A percentile compares a stretch with the other conserved stretches of the same genome.
These are phyloP conservation scores for Colletotrichum destructivum DNA, from an alignment of 2,329 filamentous ascomycete genomes.

Conservation along the genomic window DNA sequence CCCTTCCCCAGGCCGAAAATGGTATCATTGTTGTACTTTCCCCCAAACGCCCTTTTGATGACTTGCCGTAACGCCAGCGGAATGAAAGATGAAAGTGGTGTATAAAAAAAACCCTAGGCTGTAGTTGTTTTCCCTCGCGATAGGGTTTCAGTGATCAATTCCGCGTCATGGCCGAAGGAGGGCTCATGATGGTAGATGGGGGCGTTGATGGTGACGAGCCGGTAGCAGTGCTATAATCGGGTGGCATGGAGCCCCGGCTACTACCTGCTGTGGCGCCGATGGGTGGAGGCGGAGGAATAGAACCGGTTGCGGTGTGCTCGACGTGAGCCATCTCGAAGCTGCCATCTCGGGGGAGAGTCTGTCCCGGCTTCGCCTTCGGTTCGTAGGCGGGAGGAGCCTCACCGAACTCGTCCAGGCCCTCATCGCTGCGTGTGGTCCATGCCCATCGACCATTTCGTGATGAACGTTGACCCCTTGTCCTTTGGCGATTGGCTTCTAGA, in stretches of 20 bases:
- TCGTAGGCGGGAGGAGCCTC: conserved; percentile 77
- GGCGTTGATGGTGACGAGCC: conserved; percentile 30
- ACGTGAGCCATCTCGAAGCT: conserved; percentile 40
- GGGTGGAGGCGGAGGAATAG: conserved; percentile 22
- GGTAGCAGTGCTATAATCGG: conserved; percentile 34
- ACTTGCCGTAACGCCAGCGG: conserved; percentile 23
- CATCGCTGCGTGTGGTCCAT: conserved; percentile 55
- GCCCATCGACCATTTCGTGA: conserved; percentile 38
- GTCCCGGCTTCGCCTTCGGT: conserved; percentile 47
- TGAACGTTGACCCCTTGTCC: conserved; percentile 30
- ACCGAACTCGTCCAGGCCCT: conserved; percentile 75
- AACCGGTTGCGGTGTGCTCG: conserved; percentile 19
- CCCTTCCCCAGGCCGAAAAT: conserved; percentile 27
- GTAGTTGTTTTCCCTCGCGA: background rate
- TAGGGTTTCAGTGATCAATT: background rate
- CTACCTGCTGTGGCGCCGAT: conserved; percentile 7
- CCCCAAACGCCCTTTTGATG: conserved; percentile 21
- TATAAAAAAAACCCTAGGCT: background rate
- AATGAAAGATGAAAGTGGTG: conserved; percentile 6
- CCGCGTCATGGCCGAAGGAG: conserved; percentile 30
- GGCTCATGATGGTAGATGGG: conserved; percentile 26
- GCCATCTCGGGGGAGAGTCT: conserved; percentile 26
- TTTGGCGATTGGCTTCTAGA: conserved; percentile 36
- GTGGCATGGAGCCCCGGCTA: conserved; percentile 31
- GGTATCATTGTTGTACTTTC: conserved; percentile 37